Conservation (phyloP, 352 stramenopile species). For the Pythium sp. region DNA sequence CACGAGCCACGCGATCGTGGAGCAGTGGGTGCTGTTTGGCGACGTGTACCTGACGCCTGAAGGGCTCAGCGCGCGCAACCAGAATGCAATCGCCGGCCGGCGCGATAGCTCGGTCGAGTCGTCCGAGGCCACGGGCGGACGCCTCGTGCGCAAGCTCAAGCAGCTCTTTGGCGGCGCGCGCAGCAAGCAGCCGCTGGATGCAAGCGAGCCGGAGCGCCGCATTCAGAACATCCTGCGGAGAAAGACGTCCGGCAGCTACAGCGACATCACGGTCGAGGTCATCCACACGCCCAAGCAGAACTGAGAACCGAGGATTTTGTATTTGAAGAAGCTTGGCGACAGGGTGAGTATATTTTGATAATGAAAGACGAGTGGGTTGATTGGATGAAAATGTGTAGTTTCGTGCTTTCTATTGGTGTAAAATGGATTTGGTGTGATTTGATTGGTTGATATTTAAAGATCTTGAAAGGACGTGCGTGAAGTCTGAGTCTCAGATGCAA, state of each 20-base stretch:
- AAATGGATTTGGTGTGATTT: background rate
- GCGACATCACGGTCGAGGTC: slow-evolving; percentile 64
- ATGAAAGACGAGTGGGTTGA: background rate
- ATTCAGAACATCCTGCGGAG: slow-evolving; percentile 64
- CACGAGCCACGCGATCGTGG: slow-evolving; percentile 71
- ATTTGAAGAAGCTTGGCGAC: no score
- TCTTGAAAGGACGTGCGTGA: slow-evolving; percentile 7
- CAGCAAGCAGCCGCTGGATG: slow-evolving; percentile 24
- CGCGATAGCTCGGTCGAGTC: slow-evolving; percentile 55
- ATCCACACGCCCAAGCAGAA: slow-evolving; percentile 63
- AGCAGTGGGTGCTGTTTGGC: slow-evolving; percentile 84
- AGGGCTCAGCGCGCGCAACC: slow-evolving; percentile 61
- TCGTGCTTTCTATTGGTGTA: background rate
- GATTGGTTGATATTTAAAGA: slow-evolving; percentile 15
- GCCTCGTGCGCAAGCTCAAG: slow-evolving; percentile 42
- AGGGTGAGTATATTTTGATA: slow-evolving; percentile 3
- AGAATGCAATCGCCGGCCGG: slow-evolving; percentile 20
- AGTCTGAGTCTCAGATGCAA: background rate
- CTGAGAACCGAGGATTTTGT: background rate
- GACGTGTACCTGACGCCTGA: slow-evolving; percentile 67
- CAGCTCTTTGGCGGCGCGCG: slow-evolving; percentile 32
- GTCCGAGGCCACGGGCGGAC: slow-evolving; percentile 31
- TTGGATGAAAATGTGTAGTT: background rate
- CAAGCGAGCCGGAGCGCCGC: slow-evolving; percentile 64
- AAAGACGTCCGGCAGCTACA: slow-evolving; percentile 81